Evolutionary conservation across 2,329 filamentous ascomycete genomes (phyloP).

Genomic region (Paecilomyces variotii): DNA sequence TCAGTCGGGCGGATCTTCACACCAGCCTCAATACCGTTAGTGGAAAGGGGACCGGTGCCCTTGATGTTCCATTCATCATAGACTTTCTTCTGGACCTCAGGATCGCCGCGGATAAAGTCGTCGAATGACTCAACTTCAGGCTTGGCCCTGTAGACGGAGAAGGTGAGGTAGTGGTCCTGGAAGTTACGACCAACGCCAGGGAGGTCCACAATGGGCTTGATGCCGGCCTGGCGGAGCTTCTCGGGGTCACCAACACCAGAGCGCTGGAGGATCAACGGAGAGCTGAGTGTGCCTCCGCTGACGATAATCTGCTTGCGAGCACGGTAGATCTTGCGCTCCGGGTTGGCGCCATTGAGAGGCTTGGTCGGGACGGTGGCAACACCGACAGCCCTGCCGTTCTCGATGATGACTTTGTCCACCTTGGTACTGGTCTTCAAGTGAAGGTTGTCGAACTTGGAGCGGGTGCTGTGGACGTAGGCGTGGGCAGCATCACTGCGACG

Average conservation of each 20-base stretch:
- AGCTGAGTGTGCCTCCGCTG: constrained; percentile 64
- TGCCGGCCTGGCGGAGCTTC: constrained; percentile 60
- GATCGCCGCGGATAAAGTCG: constrained; percentile 68
- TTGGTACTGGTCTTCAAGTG: constrained; percentile 70
- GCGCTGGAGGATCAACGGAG: constrained; percentile 65
- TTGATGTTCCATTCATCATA: constrained; percentile 73
- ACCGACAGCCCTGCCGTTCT: constrained; percentile 62
- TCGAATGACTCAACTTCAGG: constrained; percentile 71
- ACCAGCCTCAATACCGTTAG: constrained; percentile 72
- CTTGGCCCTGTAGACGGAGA: constrained; percentile 63
- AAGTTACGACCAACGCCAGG: constrained; percentile 69
- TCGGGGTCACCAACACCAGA: constrained; percentile 66
- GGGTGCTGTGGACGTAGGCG: constrained; percentile 69
- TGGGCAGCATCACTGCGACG: constrained; percentile 70
- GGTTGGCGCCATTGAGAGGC: constrained; percentile 50
- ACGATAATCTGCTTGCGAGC: constrained; percentile 69
- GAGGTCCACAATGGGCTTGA: constrained; percentile 62
- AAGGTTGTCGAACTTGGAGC: constrained; percentile 60
- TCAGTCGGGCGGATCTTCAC: constrained; percentile 68
- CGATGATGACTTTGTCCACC: constrained; percentile 67
- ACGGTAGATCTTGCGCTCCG: constrained; percentile 50
- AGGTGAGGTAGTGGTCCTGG: constrained; percentile 68
- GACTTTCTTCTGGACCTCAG: constrained; percentile 63
- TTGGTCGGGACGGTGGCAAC: constrained; percentile 66
- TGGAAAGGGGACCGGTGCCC: constrained; percentile 67